Conservation (phyloP, 2,329 filamentous ascomycete genomes). For the Ophiocordyceps sinensis region DNA sequence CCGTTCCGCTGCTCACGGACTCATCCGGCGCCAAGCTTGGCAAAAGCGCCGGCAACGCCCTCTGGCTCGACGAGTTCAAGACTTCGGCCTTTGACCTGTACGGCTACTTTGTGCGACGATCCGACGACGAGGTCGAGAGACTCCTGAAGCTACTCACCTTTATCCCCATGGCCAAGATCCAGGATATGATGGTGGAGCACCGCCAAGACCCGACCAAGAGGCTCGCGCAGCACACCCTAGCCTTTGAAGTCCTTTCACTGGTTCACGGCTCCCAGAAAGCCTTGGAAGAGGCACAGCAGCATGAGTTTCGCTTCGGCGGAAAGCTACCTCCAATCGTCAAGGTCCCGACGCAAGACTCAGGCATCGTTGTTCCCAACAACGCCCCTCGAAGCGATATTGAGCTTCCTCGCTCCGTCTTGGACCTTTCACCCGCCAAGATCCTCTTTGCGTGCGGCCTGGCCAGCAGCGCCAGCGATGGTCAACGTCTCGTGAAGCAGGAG, state of each 20-base stretch:
- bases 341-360: conserved; percentile 13
- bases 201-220: conserved; percentile 52
- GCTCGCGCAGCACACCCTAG: conserved; percentile 68
- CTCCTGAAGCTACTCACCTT: conserved; percentile 89
- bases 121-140: conserved; percentile 67
- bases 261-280: conserved; percentile 59
- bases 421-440: conserved; percentile 42
- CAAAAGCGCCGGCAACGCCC: conserved; percentile 83
- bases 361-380: conserved; percentile 28
- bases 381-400: conserved; percentile 39
- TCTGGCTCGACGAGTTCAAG: conserved; percentile 79
- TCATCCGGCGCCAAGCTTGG: conserved; percentile 81
- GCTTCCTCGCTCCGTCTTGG: conserved; percentile 43
- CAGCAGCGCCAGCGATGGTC: conserved; percentile 38
- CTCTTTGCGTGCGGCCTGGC: conserved; percentile 46
- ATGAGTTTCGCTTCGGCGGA: conserved; percentile 32
- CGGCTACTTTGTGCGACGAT: conserved; percentile 70
- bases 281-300: conserved; percentile 40
- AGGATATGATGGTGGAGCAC: conserved; percentile 53
- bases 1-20: conserved; percentile 79
- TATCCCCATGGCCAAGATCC: conserved; percentile 56
- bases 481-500: conserved; percentile 37
- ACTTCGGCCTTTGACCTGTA: conserved; percentile 80
- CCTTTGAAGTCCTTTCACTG: conserved; percentile 66
- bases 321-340: conserved; percentile 15